phyloP scores from a whole-genome alignment of 192 early-diverging fungal genomes.

The Linderina pennispora region DNA sequence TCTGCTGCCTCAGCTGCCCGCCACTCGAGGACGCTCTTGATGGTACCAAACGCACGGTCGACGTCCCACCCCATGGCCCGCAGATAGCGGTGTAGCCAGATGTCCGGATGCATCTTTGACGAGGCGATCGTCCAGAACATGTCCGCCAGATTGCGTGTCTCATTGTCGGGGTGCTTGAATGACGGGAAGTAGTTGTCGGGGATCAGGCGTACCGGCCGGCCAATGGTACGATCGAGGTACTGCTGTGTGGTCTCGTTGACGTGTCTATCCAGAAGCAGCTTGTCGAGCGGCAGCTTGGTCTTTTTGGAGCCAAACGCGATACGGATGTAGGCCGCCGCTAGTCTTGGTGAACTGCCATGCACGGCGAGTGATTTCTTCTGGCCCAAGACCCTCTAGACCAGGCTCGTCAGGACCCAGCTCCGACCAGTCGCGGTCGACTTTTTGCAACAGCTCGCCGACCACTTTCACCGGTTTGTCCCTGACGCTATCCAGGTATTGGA shows the following conservation, averaged over 20 bases:
- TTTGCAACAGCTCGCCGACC: slow-evolving; percentile 18
- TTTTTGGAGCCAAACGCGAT: slow-evolving; percentile 5
- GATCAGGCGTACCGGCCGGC: slow-evolving; percentile 15
- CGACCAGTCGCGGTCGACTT: slow-evolving; percentile 18
- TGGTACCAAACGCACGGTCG: slow-evolving; percentile 12
- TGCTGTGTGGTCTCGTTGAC: slow-evolving; percentile 39
- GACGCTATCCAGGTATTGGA: slow-evolving; percentile 15
- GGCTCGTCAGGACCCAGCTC: slow-evolving; percentile 9
- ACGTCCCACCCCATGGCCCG: slow-evolving; percentile 27
- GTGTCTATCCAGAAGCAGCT: slow-evolving; percentile 18
- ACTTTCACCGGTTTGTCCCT: slow-evolving; percentile 21
- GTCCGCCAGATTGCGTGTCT: slow-evolving; percentile 22
- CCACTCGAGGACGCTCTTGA: slow-evolving; percentile 23
- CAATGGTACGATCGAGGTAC: slow-evolving; percentile 15
- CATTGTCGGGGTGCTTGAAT: slow-evolving; percentile 12
- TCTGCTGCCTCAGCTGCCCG: slow-evolving; percentile 28
- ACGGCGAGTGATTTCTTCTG: slow-evolving; percentile 11
- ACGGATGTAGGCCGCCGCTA: slow-evolving; percentile 11
- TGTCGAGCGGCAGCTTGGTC: slow-evolving; percentile 8
- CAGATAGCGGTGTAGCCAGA: slow-evolving; percentile 30
- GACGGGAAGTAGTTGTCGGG: slow-evolving; percentile 31
- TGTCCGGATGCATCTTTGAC: slow-evolving; percentile 31
- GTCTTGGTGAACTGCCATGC: slow-evolving; percentile 41
- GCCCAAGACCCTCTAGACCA: slow-evolving; percentile 6
- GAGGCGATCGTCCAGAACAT: slow-evolving; percentile 23